A percentile compares a stretch with the other conserved stretches of the same genome.
Conservation (phyloP, 2,329 filamentous ascomycete species). For the Didymella pinodella region DNA sequence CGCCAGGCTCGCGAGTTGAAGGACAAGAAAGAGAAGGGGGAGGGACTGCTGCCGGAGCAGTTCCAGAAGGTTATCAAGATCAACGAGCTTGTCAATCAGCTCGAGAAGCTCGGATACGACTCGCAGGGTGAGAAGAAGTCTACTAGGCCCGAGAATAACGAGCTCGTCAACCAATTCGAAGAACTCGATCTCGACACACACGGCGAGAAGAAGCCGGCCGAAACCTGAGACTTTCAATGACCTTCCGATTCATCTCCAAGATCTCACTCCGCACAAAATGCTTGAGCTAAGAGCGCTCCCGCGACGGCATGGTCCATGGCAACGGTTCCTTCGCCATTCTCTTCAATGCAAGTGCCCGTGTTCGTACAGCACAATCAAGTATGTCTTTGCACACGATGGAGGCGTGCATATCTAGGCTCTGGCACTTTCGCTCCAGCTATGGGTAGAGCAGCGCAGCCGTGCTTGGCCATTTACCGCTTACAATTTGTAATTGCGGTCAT, state of each 20-base stretch:
- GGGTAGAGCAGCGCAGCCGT: not conserved
- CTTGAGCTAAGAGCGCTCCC: not conserved
- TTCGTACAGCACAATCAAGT: not conserved
- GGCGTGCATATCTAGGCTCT: not conserved
- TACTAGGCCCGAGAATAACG: constrained; percentile 61
- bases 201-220: constrained; percentile 66
- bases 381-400: not conserved
- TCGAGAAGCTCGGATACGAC: constrained; percentile 86
- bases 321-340: not conserved
- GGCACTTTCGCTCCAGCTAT: not conserved
- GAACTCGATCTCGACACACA: constrained; percentile 83
- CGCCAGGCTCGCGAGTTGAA: constrained; percentile 91
- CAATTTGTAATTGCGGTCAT: not conserved
- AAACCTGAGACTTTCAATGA: constrained; percentile 34
- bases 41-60: constrained; percentile 86
- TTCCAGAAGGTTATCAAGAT: constrained; percentile 98
- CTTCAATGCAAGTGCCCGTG: not conserved
- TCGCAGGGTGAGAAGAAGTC: constrained; percentile 73
- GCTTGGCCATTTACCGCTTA: not conserved
- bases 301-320: not conserved
- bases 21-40: constrained; percentile 88
- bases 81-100: constrained; percentile 86
- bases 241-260: not conserved
- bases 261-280: constrained; percentile 1
- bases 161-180: constrained; percentile 88